Base-by-base conservation (phyloP, 768 basidiomycete species). In the Neoboletus brunneissimus region DNA sequence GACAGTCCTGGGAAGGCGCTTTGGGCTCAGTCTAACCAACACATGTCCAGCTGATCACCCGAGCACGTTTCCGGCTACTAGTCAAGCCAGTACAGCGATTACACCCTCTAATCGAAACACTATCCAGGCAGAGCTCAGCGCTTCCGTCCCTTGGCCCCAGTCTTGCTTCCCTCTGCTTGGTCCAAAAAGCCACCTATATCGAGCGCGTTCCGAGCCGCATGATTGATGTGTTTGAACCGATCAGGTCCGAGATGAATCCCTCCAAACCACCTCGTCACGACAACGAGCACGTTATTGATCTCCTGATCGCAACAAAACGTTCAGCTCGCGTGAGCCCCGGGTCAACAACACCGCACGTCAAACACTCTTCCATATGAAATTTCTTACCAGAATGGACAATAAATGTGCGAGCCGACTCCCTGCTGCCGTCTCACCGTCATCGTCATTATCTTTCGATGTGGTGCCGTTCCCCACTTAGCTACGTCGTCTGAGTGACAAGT, bases 181-280 rank as follows among this genome's bases (percentile, higher is more conserved):
- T 91, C 89, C 32, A 98, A 73, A 68, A 98, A 93, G 0, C 95
- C 94, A 11, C 90, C 96, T 0, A 85, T 60, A 43, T 96, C 91
- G 6, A 98, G 77, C 1, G 95, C 94, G 64, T 92, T 91, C 22
- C 96, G 81, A 2, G 95, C 96, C 4, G 93, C 93, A 68, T 95
- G 91, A 66, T 96, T 98, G 71, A 99, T 98, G 64, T 96, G 92
- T 67, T 90, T 89, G 73, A 88, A 92, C 35, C 89, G 77, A 67
- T 95, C 94, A 1, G 94, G 86, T 4, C 93, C 95, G 1, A 99
- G 79, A 58, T 91, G 89, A 13, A 89, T 87, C 0, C 96, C 96
- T 15, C 96, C 96, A 67, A 90, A 98, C 74, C 92, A 96, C 38
- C 96, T 85, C 4, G 94, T 93, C 13, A 99, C 96, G 20, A 98